Percentiles rank a stretch among this genome's conserved stretches.
phyloP scores from a whole-genome alignment of 768 basidiomycete species.

The Coprinopsis sp. region DNA sequence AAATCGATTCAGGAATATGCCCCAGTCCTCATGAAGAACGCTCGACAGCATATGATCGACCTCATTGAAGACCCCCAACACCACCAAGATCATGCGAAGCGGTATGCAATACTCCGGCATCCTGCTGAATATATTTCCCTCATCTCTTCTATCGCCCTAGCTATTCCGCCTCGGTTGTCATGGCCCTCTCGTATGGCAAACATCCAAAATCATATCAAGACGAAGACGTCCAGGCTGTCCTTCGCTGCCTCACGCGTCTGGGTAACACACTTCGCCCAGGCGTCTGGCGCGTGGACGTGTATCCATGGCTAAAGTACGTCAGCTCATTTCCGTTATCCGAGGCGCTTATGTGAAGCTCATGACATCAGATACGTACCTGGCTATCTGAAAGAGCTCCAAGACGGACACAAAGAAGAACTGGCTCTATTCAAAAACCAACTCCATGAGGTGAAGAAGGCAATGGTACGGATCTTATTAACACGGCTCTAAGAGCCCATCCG shows the following conservation, averaged over 20 bases:
- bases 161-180: slow-evolving; percentile 47
- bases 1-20: slow-evolving; percentile 48
- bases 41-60: slow-evolving; percentile 40
- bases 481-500: too few species aligned
- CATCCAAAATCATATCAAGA: slow-evolving; percentile 37
- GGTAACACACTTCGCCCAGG: slow-evolving; percentile 41
- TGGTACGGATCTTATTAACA: slow-evolving; percentile 30
- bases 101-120: slow-evolving; percentile 18
- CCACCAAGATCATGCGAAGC: slow-evolving; percentile 54
- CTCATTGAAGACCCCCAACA: slow-evolving; percentile 35
- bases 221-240: slow-evolving; percentile 44
- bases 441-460: slow-evolving; percentile 36
- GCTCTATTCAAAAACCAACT: slow-evolving; percentile 52
- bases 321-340: neutral
- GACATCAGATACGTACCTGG: slow-evolving; percentile 48
- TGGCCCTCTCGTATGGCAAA: slow-evolving; percentile 47
- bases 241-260: slow-evolving; percentile 40
- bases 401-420: slow-evolving; percentile 54
- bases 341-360: neutral
- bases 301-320: slow-evolving; percentile 36
- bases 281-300: slow-evolving; percentile 43
- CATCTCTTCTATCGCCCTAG: slow-evolving; percentile 18
- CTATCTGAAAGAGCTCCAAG: slow-evolving; percentile 51
- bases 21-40: slow-evolving; percentile 43
- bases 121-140: neutral